Evolutionary conservation across 108 stramenopile genomes (phyloP).

Genomic region (Conticribra weissflogii): DNA sequence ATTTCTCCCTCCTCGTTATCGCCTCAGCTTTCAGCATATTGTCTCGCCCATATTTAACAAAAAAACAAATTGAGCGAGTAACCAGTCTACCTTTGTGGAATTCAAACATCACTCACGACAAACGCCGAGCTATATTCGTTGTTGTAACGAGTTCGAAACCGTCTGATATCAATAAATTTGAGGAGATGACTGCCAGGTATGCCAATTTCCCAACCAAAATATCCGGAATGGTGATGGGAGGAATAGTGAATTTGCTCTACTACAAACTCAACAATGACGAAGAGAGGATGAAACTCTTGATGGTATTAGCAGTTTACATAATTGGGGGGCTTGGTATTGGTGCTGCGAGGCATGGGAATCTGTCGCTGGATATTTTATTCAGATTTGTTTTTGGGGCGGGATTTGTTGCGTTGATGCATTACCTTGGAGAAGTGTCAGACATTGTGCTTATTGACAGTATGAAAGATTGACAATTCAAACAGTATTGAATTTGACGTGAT

Average conservation of each 20-base stretch:
- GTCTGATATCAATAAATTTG: conserved; percentile 44
- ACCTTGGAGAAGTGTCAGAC: conserved; percentile 35
- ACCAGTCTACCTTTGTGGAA: conserved; percentile 38
- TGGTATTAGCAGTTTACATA: conserved; percentile 13
- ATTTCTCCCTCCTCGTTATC: conserved; percentile 23
- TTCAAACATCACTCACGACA: conserved; percentile 29
- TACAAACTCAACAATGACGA: conserved; percentile 20
- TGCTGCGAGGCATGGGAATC: conserved; percentile 30
- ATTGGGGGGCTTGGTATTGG: conserved; percentile 40
- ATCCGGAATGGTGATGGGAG: conserved; percentile 4
- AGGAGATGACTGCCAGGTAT: conserved; percentile 32
- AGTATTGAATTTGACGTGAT: not conserved
- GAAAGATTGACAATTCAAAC: not conserved
- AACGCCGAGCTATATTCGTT: conserved; percentile 41
- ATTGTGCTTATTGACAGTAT: conserved; percentile 29
- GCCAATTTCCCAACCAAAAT: conserved; percentile 26
- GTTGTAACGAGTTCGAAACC: conserved; percentile 33
- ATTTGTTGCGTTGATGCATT: conserved; percentile 40
- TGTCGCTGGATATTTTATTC: conserved; percentile 24
- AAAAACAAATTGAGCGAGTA: conserved; percentile 45
- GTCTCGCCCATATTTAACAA: conserved; percentile 27
- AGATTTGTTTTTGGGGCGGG: conserved; percentile 33
- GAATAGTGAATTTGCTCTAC: conserved; percentile 23
- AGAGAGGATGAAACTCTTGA: conserved; percentile 33
- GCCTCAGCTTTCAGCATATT: conserved; percentile 7